A percentile compares a stretch with the other conserved stretches of the same genome.
phyloP scores from a whole-genome alignment of 352 stramenopile genomes.

The Phytopythium sindhum region DNA sequence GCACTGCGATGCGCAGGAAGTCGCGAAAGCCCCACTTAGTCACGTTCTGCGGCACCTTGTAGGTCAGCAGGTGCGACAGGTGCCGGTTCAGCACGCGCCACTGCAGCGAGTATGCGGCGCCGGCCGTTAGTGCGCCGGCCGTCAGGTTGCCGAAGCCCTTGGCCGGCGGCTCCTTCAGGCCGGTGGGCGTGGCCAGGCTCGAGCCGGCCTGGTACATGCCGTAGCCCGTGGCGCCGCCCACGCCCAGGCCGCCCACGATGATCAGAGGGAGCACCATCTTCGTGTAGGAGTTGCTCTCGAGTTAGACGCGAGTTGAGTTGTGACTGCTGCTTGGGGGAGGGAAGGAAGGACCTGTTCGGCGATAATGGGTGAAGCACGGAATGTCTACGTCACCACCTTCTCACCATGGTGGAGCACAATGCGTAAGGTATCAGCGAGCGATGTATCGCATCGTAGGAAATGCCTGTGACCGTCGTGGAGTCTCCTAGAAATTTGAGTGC shows the following conservation, averaged over 20 bases:
- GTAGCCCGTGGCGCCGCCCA: constrained; percentile 49
- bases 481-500: no score
- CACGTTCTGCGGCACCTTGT: constrained; percentile 67
- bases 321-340: constrained; percentile 3
- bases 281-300: background rate
- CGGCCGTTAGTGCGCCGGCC: constrained; percentile 25
- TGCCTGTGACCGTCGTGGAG: no score
- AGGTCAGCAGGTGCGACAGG: constrained; percentile 62
- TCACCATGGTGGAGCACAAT: background rate
- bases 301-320: background rate
- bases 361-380: constrained; percentile 9
- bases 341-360: constrained; percentile 5
- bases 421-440: no score
- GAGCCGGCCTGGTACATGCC: constrained; percentile 67
- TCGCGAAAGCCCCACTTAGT: constrained; percentile 65
- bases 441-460: no score
- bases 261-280: constrained; percentile 68
- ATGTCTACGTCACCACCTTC: constrained; percentile 6
- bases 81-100: constrained; percentile 48
- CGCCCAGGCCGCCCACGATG: constrained; percentile 46
- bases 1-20: constrained; percentile 58
- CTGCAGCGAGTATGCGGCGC: constrained; percentile 50
- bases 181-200: constrained; percentile 35
- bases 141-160: constrained; percentile 40
- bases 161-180: constrained; percentile 23